Percentiles rank a stretch among this genome's conserved stretches.
phyloP scores from a whole-genome alignment of 768 basidiomycete genomes.

The Mycena leptocephala region DNA sequence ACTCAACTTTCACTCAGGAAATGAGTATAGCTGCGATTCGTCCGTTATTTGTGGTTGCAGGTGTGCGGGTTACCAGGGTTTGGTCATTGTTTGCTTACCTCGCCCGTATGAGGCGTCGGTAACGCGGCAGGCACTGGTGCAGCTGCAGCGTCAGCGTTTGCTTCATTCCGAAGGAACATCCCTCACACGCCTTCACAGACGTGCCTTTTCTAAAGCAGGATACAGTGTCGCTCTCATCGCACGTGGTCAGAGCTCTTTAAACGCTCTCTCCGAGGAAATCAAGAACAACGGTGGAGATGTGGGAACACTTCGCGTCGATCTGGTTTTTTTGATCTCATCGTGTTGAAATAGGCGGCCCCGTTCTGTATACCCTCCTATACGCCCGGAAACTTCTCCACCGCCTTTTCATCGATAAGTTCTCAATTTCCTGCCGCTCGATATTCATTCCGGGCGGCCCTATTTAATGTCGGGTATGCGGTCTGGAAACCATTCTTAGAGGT shows the following conservation, averaged over 20 bases:
- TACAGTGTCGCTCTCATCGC: conserved; percentile 81
- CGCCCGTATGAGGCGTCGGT: no score
- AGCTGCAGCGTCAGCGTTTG: conserved; percentile 60
- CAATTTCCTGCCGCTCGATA: conserved; percentile 65
- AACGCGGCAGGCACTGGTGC: no score
- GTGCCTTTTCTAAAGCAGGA: conserved; percentile 72
- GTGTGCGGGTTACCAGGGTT: no score
- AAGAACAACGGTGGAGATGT: conserved; percentile 74
- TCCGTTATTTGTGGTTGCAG: no score
- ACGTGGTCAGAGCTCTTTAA: conserved; percentile 65
- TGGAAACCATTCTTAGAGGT: conserved; percentile 84
- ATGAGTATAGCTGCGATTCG: no score
- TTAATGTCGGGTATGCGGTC: conserved; percentile 71
- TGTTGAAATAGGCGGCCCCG: conserved; percentile 63
- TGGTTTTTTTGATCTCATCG: not conserved
- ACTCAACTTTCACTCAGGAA: no score
- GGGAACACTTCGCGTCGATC: conserved; percentile 24
- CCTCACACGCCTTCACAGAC: conserved; percentile 52
- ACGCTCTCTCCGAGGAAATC: conserved; percentile 69
- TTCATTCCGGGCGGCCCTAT: conserved; percentile 74
- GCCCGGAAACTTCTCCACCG: conserved; percentile 64
- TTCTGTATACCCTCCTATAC: conserved; percentile 70
- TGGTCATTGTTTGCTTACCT: no score
- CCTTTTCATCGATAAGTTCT: conserved; percentile 63
- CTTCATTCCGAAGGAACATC: not conserved